Evolutionary conservation across 352 stramenopile species (phyloP), one percentile per base, ranked within the genome.

Genomic region (Poterioochromonas sp.): DNA sequence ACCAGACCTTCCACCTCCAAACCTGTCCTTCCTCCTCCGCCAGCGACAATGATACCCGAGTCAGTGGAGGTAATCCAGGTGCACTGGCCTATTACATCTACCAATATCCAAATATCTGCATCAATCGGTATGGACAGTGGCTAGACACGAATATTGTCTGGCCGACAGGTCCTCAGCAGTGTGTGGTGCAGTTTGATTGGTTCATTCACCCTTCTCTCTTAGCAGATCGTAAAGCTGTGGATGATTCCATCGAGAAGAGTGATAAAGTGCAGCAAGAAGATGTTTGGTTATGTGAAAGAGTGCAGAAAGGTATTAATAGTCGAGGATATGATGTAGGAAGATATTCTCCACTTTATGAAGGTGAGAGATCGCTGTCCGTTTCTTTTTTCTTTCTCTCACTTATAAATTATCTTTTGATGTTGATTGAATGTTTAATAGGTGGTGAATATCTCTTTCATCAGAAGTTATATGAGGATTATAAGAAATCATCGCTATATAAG

Each of bases 61-160:
- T 32, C 8, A 65, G 26, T 39, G n/a, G n/a, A 29, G 8, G 8
- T 29, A 32, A 65, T 39, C 3, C 5, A 32, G n/a, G n/a, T n/a
- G n/a, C n/a, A n/a, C n/a, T n/a, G n/a, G 54, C 54, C 11, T 15
- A 29, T 32, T 65, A 65, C n/a, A 32, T 32, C 8, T 65, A 29
- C n/a, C 54, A 65, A 15, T 65, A 65, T 39, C 54, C 54, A 5
- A 65, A 65, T 22, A 35, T 65, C 5, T 65, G 54, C n/a, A 65
- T 65, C n/a, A 65, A 65, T 65, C 54, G 54, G 11, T 65, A 65
- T 39, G 54, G 54, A 39, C 5, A 11, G n/a, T 65, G 54, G 54
- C 5, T 65, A 22, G 54, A 65, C n/a, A 65, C 54, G n/a, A 65
- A 65, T 39, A 65, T 65, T 35, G 54, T 65, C 26, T 65, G 34